phyloP scores from a whole-genome alignment of 495 filamentous ascomycete genomes.

The Penicillium maclennaniae region DNA sequence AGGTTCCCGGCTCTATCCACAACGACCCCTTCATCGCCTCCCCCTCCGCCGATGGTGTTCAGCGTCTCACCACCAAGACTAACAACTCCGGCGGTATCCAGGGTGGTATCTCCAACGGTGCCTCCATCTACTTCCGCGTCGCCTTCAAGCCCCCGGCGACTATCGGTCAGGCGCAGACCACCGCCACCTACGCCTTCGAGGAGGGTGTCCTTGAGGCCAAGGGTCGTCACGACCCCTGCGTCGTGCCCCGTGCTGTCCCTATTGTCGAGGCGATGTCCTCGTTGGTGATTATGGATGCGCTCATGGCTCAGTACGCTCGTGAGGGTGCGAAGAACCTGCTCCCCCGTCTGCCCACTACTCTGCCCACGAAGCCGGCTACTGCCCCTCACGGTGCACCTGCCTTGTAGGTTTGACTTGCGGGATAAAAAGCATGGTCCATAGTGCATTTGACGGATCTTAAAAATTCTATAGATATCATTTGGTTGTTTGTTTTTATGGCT shows the following conservation, averaged over 20 bases:
- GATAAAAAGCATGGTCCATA: neutral
- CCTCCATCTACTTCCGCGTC: constrained; percentile 90
- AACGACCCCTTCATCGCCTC: constrained; percentile 84
- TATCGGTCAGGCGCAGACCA: constrained; percentile 87
- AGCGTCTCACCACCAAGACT: constrained; percentile 76
- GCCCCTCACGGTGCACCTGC: constrained; percentile 21
- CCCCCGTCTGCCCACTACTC: constrained; percentile 35
- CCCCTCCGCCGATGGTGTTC: constrained; percentile 31
- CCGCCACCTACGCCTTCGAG: constrained; percentile 70
- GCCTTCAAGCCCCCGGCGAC: constrained; percentile 96
- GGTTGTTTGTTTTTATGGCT: neutral
- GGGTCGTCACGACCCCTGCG: constrained; percentile 93
- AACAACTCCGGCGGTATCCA: constrained; percentile 98
- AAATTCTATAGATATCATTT: constrained; percentile 15
- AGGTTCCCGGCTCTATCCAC: constrained; percentile 84
- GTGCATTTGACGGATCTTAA: neutral
- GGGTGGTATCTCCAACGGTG: constrained; percentile 94
- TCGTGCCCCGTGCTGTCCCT: constrained; percentile 88
- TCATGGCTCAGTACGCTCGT: constrained; percentile 79
- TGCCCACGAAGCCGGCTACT: constrained; percentile 33
- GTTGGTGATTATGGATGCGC: constrained; percentile 85
- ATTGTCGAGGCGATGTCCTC: constrained; percentile 97
- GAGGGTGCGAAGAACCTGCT: constrained; percentile 43
- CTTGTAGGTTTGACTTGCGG: neutral
- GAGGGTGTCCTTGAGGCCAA: constrained; percentile 86